phyloP scores from a whole-genome alignment of 495 filamentous ascomycete genomes.

The Aspergillus mulundensis region DNA sequence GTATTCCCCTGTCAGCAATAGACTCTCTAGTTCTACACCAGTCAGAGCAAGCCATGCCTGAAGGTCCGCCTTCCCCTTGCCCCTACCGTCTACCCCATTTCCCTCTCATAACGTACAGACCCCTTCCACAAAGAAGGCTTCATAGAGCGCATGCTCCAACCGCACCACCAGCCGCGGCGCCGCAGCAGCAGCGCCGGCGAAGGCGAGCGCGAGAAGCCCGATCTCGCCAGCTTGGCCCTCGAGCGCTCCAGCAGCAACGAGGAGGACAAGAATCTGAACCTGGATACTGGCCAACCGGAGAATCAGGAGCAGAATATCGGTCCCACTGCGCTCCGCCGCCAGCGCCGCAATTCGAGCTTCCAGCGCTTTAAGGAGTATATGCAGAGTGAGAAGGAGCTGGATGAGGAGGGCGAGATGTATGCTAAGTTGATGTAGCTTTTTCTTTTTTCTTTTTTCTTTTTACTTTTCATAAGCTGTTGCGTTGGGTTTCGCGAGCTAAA shows the following conservation, averaged over 20 bases:
- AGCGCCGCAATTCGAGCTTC: background rate
- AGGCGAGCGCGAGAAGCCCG: background rate
- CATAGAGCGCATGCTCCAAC: slow-evolving; percentile 11
- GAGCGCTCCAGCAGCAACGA: background rate
- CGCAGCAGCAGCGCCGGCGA: background rate
- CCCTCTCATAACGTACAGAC: background rate
- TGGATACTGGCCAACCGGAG: background rate
- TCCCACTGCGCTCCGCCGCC: background rate
- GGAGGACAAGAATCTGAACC: background rate
- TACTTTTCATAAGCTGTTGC: too few relatives aligned
- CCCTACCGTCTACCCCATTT: too few relatives aligned
- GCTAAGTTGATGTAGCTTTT: slow-evolving; percentile 12
- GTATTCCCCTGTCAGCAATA: too few relatives aligned
- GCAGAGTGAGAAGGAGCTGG: slow-evolving; percentile 8
- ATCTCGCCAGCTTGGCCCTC: background rate
- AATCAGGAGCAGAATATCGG: background rate
- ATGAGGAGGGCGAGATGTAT: slow-evolving; percentile 14
- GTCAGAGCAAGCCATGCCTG: background rate
- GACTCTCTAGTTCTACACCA: too few relatives aligned
- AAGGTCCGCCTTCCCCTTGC: background rate
- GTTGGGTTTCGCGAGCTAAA: too few relatives aligned
- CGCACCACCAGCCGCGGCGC: background rate
- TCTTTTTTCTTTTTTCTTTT: background rate
- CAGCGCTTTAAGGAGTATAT: slow-evolving; percentile 13
- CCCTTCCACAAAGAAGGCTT: slow-evolving; percentile 10